Base-by-base conservation (phyloP, 1,139 yeast species). In the Pichia cactophila region DNA sequence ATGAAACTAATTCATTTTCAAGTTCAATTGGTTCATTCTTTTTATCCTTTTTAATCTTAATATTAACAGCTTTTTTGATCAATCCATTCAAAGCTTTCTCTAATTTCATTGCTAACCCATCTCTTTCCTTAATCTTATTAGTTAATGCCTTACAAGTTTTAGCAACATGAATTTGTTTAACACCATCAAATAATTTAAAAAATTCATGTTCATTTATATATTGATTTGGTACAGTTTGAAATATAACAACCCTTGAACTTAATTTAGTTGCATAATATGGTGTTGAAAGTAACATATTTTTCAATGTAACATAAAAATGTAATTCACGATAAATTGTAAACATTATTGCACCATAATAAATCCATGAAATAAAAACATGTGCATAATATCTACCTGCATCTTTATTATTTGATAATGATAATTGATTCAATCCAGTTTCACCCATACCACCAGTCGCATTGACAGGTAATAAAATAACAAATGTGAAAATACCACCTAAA, bases 391-490 rank as follows among this genome's bases (percentile, higher is more conserved):
- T 72, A 65, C 77, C 75, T 51, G 77, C 73, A 56, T 81, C 69
- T 14, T 69, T 71, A 49, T 89, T 83, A 59, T 85, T 83, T 36
- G 86, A 74, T 55, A 78, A 79, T 3, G 86, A 68, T 50, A 85
- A 67, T 43, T 77, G 69, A 58, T 83, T 82, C 49, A 84, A 77
- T 16, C 47, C 89, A 12, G 66, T 55, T 36, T 71, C 68, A 40
- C 72, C 70, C 45, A 72, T 72, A 23, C 95, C 92, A 56, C 86
- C 83, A 9, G 95, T 81, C 14, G 94, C 95, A 65, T 89, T 87
- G 46, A 92, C 84, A 0, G 98, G 94, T 54, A 92, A 73, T 52
- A 92, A 70, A 51, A 92, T 78, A 31, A 96, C 92, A 78, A 87
- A 80, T 17, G 83, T 68, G 23, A 84, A 58, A 33, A 85, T 55